Evolutionary conservation across 495 filamentous ascomycete genomes (phyloP).

Genomic region (Cercophora samala): DNA sequence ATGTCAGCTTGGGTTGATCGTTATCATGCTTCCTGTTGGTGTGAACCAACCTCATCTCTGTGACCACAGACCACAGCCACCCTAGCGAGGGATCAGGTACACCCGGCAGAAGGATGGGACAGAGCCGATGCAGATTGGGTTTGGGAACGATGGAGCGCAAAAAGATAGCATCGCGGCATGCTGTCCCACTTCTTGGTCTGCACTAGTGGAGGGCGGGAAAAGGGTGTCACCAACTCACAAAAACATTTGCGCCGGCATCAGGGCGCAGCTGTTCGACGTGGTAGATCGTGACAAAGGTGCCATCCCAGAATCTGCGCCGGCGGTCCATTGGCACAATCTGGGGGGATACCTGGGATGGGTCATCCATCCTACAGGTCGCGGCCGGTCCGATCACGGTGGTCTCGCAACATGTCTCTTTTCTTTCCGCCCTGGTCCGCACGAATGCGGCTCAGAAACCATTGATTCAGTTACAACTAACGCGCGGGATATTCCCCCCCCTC

Average conservation of each 20-base stretch:
- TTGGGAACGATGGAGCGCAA: neutral
- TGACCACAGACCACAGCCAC: neutral
- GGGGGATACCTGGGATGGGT: neutral
- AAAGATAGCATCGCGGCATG: neutral
- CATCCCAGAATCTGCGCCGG: neutral
- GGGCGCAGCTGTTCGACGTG: no score
- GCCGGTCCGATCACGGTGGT: constrained; percentile 23
- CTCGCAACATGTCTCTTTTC: constrained; percentile 14
- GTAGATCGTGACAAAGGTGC: neutral
- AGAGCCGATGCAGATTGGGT: neutral
- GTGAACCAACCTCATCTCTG: neutral
- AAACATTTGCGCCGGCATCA: neutral
- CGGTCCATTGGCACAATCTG: neutral
- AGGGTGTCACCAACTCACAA: neutral
- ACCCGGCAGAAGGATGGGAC: neutral
- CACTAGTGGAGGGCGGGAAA: neutral
- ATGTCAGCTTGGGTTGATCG: neutral
- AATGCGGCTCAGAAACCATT: constrained; percentile 16
- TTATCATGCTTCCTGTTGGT: neutral
- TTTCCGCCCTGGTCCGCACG: neutral
- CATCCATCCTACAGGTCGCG: neutral
- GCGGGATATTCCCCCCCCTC: neutral
- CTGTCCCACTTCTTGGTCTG: neutral
- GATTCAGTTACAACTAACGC: constrained; percentile 11
- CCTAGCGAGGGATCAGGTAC: neutral